These are phyloP conservation scores for Calocera viscosa DNA, from an alignment of 768 basidiomycete species.

Conservation along the genomic window DNA sequence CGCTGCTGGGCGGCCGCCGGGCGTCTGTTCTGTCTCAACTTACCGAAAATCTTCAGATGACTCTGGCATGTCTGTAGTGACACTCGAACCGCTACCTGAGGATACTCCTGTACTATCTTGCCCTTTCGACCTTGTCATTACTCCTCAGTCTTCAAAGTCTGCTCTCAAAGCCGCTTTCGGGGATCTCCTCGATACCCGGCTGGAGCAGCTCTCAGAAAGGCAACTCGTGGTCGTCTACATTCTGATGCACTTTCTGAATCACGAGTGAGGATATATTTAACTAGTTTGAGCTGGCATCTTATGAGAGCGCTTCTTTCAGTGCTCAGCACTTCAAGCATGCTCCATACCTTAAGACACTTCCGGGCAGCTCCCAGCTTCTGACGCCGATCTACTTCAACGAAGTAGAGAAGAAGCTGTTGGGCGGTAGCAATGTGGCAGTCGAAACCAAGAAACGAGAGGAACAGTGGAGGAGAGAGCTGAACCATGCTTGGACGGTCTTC, in stretches of 20 bases:
- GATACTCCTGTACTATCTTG: neutral
- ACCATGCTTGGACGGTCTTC: conserved; percentile 37
- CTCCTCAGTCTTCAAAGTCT: neutral
- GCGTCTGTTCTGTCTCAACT: neutral
- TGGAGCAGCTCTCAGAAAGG: conserved; percentile 30
- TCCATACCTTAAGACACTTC: conserved; percentile 59
- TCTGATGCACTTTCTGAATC: conserved; percentile 40
- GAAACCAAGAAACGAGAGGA: conserved; percentile 56
- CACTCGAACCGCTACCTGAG: neutral
- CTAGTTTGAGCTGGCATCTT: conserved; percentile 12
- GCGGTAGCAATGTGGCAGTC: conserved; percentile 69
- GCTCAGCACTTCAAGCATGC: conserved; percentile 22
- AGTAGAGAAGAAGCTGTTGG: conserved; percentile 50
- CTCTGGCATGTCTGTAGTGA: conserved; percentile 3
- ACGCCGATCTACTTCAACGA: conserved; percentile 64
- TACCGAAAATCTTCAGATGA: neutral
- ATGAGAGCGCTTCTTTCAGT: conserved; percentile 11
- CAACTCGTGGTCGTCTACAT: conserved; percentile 61
- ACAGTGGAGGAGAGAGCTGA: conserved; percentile 55
- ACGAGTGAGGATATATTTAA: conserved; percentile 26
- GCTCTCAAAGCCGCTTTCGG: conserved; percentile 1
- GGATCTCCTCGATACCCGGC: neutral
- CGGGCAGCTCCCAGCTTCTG: conserved; percentile 39
- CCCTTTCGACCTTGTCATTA: conserved; percentile 1
- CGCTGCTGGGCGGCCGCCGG: neutral